Base-by-base conservation (phyloP, 1,139 yeast genomes). In the Pichia terricola region DNA sequence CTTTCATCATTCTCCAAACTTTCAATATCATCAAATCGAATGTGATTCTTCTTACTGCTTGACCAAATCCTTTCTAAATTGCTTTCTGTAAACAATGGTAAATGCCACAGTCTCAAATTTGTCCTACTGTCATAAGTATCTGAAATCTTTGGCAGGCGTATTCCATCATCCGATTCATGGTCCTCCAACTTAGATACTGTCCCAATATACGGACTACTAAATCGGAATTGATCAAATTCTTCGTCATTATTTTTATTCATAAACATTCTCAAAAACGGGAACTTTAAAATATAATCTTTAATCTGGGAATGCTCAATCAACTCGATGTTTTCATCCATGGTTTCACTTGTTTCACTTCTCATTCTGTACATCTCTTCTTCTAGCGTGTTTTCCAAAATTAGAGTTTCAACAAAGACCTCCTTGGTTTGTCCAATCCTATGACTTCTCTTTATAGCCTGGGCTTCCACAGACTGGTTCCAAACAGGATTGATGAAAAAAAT, bases 391-490 rank as follows among this genome's bases (percentile, higher is more conserved):
- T 69, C 66, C 52, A 81, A 59, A 3, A 81, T 72, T 45, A 81
- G 62, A 0, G 87, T 81, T 53, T 81, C 88, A n/a, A 81, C 88
- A 53, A 61, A 63, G 0, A 76, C 81, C 16, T 73, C 73, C 2
- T 66, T 63, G 1, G 68, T 65, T 53, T 80, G 87, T 0, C 87
- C 87, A 55, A 80, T 80, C 59, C 87, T 70, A 59, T 80, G 87
- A 0, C 86, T 81, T 64, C 87, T 73, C 52, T 80, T 79, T 42
- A 80, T 78, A 0, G 86, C 86, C 53, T 80, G 87, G 0, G 86
- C 86, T 55, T 80, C 87, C 8, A 77, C 67, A 0, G 83, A 73
- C 46, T 78, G 69, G 51, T 72, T 75, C 87, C 88, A 81, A 2
- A 81, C 80, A 0, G 88, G 88, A 50, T 73, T 79, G 11, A 80